phyloP scores from a whole-genome alignment of 306 rosid genomes.

The Begonia fuchsioides region DNA sequence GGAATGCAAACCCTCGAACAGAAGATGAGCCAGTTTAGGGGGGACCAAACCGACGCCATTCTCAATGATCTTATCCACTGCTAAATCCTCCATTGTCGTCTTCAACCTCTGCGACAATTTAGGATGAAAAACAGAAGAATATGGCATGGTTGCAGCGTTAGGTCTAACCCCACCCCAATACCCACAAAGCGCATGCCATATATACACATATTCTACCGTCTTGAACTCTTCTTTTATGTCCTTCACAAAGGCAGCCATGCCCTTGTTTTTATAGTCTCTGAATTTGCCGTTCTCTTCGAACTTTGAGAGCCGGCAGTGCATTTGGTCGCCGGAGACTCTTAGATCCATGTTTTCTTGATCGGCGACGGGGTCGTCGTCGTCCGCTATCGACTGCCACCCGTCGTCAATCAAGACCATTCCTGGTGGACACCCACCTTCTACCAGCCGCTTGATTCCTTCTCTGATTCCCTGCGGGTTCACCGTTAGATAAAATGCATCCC shows the following conservation, averaged over 20 bases:
- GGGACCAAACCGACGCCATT: slow-evolving; percentile 47
- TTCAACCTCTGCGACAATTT: slow-evolving; percentile 25
- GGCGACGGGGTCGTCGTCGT: slow-evolving; percentile 19
- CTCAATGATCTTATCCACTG: slow-evolving; percentile 37
- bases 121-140: slow-evolving; percentile 21
- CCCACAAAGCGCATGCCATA: slow-evolving; percentile 70
- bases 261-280: slow-evolving; percentile 19
- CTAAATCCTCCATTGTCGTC: slow-evolving; percentile 44
- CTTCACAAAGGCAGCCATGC: slow-evolving; percentile 44
- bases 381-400: slow-evolving; percentile 54
- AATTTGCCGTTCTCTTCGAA: slow-evolving; percentile 47
- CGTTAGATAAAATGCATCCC: slow-evolving; percentile 68
- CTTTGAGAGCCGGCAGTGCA: slow-evolving; percentile 30
- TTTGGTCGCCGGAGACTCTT: slow-evolving; percentile 36
- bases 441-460: slow-evolving; percentile 35
- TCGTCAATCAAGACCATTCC: slow-evolving; percentile 50
- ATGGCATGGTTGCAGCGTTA: slow-evolving; percentile 22
- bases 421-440: slow-evolving; percentile 57
- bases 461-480: slow-evolving; percentile 40
- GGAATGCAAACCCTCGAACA: slow-evolving; percentile 52
- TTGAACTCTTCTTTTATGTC: slow-evolving; percentile 49
- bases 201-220: slow-evolving; percentile 39
- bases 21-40: slow-evolving; percentile 23
- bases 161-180: slow-evolving; percentile 72
- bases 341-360: slow-evolving; percentile 24